A percentile compares a stretch with the other conserved stretches of the same genome.
Evolutionary conservation across 306 rosid genomes (phyloP).

Genomic region (Acmispon strigosus): DNA sequence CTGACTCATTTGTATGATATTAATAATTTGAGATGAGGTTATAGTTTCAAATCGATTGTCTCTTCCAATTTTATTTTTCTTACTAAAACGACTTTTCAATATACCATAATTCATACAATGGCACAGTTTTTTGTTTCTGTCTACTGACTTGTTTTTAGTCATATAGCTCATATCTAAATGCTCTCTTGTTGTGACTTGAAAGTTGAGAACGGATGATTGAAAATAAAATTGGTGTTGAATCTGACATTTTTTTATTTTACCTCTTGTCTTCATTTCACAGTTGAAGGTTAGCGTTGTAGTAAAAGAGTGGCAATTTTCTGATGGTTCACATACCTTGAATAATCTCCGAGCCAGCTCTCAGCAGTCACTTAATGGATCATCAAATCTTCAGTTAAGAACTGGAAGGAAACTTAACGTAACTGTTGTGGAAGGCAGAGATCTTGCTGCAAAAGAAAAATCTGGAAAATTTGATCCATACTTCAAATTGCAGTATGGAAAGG

Average conservation of each 20-base stretch:
- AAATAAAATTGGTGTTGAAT: not conserved
- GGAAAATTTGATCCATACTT: conserved; percentile 70
- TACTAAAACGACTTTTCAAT: not conserved
- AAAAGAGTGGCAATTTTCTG: conserved; percentile 94
- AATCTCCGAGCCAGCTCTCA: conserved; percentile 32
- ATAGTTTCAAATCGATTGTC: not conserved
- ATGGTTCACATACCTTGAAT: conserved; percentile 69
- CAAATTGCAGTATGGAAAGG: conserved; percentile 91
- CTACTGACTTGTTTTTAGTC: not conserved
- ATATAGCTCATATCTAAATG: no score
- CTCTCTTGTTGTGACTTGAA: not conserved
- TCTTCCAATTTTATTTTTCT: no score
- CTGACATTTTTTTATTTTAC: not conserved
- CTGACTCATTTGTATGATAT: not conserved
- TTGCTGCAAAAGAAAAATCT: conserved; percentile 55
- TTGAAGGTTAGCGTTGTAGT: conserved; percentile 68
- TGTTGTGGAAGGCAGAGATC: conserved; percentile 75
- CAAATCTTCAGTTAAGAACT: conserved; percentile 55
- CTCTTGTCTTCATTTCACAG: conserved; percentile 34
- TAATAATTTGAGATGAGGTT: not conserved
- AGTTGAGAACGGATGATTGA: conserved; percentile 8
- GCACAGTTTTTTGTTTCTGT: not conserved
- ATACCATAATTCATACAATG: not conserved
- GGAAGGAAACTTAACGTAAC: conserved; percentile 80
- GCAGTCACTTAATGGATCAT: conserved; percentile 55